Percentiles rank a stretch among this genome's conserved stretches.
These are phyloP conservation scores for Boletus sp. DNA, from an alignment of 768 basidiomycete species.

Conservation along the genomic window DNA sequence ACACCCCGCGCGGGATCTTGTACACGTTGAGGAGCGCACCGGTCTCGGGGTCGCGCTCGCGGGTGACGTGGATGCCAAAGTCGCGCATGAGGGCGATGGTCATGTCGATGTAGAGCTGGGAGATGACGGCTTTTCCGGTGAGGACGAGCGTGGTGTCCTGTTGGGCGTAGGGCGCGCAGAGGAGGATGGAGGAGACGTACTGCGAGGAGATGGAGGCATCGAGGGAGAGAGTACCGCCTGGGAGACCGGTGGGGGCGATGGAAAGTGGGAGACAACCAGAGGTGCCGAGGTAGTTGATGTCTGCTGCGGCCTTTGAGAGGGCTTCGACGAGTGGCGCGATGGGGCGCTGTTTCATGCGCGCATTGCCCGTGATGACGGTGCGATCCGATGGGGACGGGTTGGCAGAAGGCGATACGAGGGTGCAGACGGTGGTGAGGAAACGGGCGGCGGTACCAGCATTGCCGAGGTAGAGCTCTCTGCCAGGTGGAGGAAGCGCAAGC, in stretches of 20 bases:
- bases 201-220: slow-evolving; percentile 96
- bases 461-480: slow-evolving; percentile 90
- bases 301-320: slow-evolving; percentile 74
- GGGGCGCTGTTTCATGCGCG: slow-evolving; percentile 98
- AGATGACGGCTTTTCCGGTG: slow-evolving; percentile 93
- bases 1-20: slow-evolving; percentile 77
- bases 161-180: slow-evolving; percentile 91
- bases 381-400: slow-evolving; percentile 37
- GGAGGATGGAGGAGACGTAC: slow-evolving; percentile 96
- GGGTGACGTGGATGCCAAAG: slow-evolving; percentile 78
- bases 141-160: slow-evolving; percentile 86
- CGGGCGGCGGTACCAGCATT: slow-evolving; percentile 98
- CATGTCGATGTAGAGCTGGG: slow-evolving; percentile 99
- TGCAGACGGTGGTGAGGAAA: slow-evolving; percentile 95
- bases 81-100: slow-evolving; percentile 96
- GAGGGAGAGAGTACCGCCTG: slow-evolving; percentile 79
- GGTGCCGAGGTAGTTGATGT: slow-evolving; percentile 75
- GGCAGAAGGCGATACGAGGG: slow-evolving; percentile 61
- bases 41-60: slow-evolving; percentile 57
- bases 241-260: slow-evolving; percentile 79
- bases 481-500: slow-evolving; percentile 71
- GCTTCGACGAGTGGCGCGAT: slow-evolving; percentile 95
- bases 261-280: slow-evolving; percentile 86
- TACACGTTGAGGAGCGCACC: slow-evolving; percentile 77
- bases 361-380: slow-evolving; percentile 94